Percentiles rank a stretch among this genome's conserved stretches.
phyloP scores from a whole-genome alignment of 495 filamentous ascomycete species.

The Amorphotheca resinae region DNA sequence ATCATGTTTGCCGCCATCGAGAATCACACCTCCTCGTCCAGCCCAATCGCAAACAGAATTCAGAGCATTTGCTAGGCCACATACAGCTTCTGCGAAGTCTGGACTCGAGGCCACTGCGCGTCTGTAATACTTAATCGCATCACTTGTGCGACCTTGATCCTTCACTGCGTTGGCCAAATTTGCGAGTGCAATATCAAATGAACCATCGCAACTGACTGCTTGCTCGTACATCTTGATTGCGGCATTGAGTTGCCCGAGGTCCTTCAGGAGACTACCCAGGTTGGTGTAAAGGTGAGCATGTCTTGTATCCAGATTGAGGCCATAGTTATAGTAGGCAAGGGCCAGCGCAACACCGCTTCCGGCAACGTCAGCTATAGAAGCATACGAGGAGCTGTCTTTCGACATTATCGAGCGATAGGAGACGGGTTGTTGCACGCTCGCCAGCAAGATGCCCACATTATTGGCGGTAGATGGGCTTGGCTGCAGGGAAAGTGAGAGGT shows the following conservation, averaged over 20 bases:
- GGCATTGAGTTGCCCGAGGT: conserved; percentile 82
- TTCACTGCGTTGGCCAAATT: conserved; percentile 98
- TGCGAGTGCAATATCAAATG: conserved; percentile 93
- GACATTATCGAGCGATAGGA: conserved; percentile 25
- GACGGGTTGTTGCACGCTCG: conserved; percentile 74
- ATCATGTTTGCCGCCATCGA: conserved; percentile 60
- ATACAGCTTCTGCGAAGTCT: conserved; percentile 94
- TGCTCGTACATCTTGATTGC: conserved; percentile 97
- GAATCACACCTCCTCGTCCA: conserved; percentile 73
- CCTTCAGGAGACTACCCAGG: conserved; percentile 86
- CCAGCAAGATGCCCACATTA: conserved; percentile 93
- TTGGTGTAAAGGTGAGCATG: conserved; percentile 99
- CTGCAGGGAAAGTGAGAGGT: conserved; percentile 86
- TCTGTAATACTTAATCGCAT: conserved; percentile 86
- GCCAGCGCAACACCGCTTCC: conserved; percentile 84
- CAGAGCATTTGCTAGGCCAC: conserved; percentile 86
- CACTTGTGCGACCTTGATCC: conserved; percentile 82
- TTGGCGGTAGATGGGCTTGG: conserved; percentile 97
- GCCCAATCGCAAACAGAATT: conserved; percentile 96
- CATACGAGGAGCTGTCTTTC: conserved; percentile 16
- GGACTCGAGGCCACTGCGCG: conserved; percentile 84
- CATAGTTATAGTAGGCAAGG: conserved; percentile 90
- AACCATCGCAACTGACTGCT: conserved; percentile 79
- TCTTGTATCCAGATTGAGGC: conserved; percentile 66
- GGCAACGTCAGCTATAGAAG: conserved; percentile 63